Conservation (phyloP, 345 rosid genomes). For the Raphanus raphanistrum region DNA sequence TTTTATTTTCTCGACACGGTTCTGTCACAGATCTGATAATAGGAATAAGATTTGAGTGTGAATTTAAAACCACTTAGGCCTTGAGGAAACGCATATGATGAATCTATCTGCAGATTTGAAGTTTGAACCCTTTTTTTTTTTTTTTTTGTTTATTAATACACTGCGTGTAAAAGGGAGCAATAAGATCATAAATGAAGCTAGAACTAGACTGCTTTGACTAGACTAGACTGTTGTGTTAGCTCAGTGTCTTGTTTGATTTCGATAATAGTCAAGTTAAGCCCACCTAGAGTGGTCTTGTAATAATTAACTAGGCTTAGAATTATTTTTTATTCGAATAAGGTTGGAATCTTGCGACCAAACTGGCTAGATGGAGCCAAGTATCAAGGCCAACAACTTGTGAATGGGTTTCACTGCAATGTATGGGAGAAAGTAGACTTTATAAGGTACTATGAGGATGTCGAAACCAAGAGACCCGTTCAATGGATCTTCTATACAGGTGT, state of each 20-base stretch:
- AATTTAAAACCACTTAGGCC: background rate
- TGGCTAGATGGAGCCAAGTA: constrained; percentile 68
- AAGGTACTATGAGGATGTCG: constrained; percentile 62
- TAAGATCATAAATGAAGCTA: background rate
- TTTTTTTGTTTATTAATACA: background rate
- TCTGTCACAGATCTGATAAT: background rate
- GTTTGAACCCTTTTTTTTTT: background rate
- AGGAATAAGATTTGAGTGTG: too few species aligned
- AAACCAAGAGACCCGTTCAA: constrained; percentile 63
- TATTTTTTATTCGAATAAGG: constrained; percentile 14
- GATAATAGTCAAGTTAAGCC: background rate
- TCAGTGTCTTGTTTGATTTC: background rate
- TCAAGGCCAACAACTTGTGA: constrained; percentile 48
- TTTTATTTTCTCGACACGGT: constrained; percentile 17
- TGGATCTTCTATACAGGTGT: constrained; percentile 61
- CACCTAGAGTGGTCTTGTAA: background rate
- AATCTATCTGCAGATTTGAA: constrained; percentile 7
- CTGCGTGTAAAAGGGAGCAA: background rate
- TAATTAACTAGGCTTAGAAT: background rate
- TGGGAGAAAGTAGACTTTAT: constrained; percentile 72
- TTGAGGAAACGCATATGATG: background rate
- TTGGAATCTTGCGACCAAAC: constrained; percentile 63
- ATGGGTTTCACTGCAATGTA: constrained; percentile 59
- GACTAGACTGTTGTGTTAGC: background rate
- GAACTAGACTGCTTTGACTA: too few species aligned